A percentile compares a stretch with the other conserved stretches of the same genome.
Evolutionary conservation across 2,329 filamentous ascomycete species (phyloP).

Genomic region (Periglandula ipomoeae): DNA sequence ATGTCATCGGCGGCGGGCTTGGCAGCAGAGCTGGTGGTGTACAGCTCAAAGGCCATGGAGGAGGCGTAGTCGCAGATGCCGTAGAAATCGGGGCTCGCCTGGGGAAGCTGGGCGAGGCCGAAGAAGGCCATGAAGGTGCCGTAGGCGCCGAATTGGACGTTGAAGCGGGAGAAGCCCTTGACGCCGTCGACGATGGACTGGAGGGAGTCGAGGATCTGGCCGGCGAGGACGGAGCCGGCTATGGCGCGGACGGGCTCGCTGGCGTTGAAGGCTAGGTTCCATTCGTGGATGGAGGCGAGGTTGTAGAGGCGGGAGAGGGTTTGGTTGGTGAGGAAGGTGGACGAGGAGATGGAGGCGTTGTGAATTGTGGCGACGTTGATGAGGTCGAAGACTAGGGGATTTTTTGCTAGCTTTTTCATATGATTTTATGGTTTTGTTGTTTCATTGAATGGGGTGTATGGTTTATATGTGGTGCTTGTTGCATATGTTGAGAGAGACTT

Average conservation of each 20-base stretch:
- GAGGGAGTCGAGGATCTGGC: slow-evolving; percentile 43
- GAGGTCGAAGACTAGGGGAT: slow-evolving; percentile 44
- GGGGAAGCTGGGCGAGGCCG: slow-evolving; percentile 43
- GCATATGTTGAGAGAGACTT: too few species aligned
- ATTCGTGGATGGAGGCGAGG: slow-evolving; percentile 76
- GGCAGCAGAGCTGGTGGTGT: slow-evolving; percentile 43
- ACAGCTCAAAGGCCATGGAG: slow-evolving; percentile 69
- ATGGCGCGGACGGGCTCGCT: slow-evolving; percentile 57
- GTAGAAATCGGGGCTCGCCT: slow-evolving; percentile 53
- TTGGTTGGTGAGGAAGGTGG: slow-evolving; percentile 48
- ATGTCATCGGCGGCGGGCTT: slow-evolving; percentile 37
- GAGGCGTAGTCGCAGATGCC: slow-evolving; percentile 79
- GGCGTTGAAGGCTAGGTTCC: slow-evolving; percentile 70
- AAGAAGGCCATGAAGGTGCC: slow-evolving; percentile 56
- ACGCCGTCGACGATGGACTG: slow-evolving; percentile 38
- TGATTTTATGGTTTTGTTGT: too few species aligned
- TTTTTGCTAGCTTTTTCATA: too few species aligned
- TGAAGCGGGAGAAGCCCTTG: slow-evolving; percentile 29
- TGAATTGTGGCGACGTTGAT: slow-evolving; percentile 52
- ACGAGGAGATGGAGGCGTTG: slow-evolving; percentile 49
- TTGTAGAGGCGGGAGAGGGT: slow-evolving; percentile 55
- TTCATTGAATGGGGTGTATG: too few species aligned
- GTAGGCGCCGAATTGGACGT: slow-evolving; percentile 52
- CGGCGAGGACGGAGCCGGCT: slow-evolving; percentile 47
- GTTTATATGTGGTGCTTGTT: too few species aligned